Evolutionary conservation across 2,329 filamentous ascomycete species (phyloP), one percentile per base, ranked within the genome.

Genomic region (Phoma herbarum): DNA sequence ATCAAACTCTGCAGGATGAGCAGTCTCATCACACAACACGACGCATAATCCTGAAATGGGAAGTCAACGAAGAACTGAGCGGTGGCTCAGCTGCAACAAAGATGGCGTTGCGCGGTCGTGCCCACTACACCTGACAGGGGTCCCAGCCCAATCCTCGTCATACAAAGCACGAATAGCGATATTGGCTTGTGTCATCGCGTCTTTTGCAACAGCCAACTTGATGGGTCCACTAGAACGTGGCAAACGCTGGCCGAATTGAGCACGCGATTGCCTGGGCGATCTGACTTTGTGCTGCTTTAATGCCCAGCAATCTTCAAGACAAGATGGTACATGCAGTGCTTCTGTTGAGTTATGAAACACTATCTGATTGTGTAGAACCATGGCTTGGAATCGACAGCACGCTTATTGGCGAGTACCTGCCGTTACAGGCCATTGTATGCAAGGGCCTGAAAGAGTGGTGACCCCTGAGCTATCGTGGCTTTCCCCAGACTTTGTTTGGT

Each of bases 401-500:
- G 56, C 39, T 51, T 51, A 59, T 62, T 59, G 62, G 59, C 58
- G 51, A 59, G 58, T 57, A 43, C 52, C 47, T 64, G 57, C 53
- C 35, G 49, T 61, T 48, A 59, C 61, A 63, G 59, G 64, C 59
- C 43, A 58, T 49, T 53, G 46, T 41, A 57, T 66, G 66, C 70
- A 67, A 52, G 55, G 58, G 43, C 52, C 67, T 62, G 52, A 56
- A 69, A 65, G 43, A 52, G 59, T 42, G 58, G 37, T 67, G 62
- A 65, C 70, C 69, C 67, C 70, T 72, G 71, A 72, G 58, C 56
- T 52, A 59, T 63, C 47, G 59, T 62, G 64, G 54, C 64, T 68
- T 67, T 68, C 71, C 71, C 65, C 66, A 67, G 70, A 73, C 61
- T 69, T 63, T 68, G 54, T 63, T 66, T 65, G 63, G 62, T 58